Evolutionary conservation across 2,329 filamentous ascomycete species (phyloP), one percentile per base, ranked within the genome.

Genomic region (Emmonsia crescens): DNA sequence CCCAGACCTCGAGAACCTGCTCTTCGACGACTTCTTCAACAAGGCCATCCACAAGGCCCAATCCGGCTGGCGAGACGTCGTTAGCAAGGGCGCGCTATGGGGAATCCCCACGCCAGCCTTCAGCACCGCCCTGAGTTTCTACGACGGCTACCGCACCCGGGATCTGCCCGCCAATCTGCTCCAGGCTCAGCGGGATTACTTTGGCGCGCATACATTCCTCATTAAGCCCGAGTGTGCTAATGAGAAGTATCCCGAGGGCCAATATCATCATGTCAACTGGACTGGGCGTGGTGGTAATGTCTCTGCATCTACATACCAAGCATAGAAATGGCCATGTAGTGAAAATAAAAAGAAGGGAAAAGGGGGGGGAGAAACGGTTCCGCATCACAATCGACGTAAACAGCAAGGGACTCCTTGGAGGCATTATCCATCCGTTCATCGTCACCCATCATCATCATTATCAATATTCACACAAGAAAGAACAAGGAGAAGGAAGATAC

Each of bases 11-110:
- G 89, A 96, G 87, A 99, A 99, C 85, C 82, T 99, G 70, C 85
- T 99, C 70, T 99, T 97, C 79, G 91, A 96, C 78, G 89, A 96
- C 77, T 99, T 99, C 87, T 99, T 99, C 89, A 96, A 96, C 85
- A 90, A 94, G 82, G 94, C 94, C 72, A 99, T 99, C 79, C 88
- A 96, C 87, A 89, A 88, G 74, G 94, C 94, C 64, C 94, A 99
- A 83, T 83, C 83, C 64, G 91, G 91, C 75, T 96, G 91, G 91
- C 86, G 89, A 83, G 86, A 91, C 75, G 88, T 96, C 68, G 88
- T 99, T 70, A 84, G 89, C 80, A 95, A 96, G 86, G 85, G 89
- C 69, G 92, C 93, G 66, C 84, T 95, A 67, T 90, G 95, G 79
- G 94, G 94, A 79, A 95, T 99, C 75, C 94, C 94, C 68, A 94